These are phyloP conservation scores for Termitomyces sp. DNA, from an alignment of 768 basidiomycete species.

Conservation along the genomic window DNA sequence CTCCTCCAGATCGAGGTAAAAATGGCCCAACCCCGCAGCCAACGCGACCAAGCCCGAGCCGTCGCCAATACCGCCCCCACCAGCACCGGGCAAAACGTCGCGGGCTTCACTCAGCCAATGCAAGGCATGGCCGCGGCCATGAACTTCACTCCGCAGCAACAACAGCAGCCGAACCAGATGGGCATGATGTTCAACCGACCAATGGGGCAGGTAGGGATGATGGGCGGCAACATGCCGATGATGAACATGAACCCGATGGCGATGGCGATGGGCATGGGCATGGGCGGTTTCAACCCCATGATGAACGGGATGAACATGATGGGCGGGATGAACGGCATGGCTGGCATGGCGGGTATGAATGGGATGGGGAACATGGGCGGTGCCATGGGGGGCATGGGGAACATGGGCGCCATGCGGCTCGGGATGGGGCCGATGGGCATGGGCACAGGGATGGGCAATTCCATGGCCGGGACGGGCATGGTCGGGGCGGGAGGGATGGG, in stretches of 20 bases:
- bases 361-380: conserved; percentile 19
- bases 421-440: conserved; percentile 18
- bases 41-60: conserved; percentile 49
- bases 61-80: conserved; percentile 12
- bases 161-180: conserved; percentile 38
- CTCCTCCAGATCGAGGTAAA: conserved; percentile 71
- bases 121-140: conserved; percentile 28
- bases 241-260: conserved; percentile 46
- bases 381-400: conserved; percentile 18
- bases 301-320: conserved; percentile 28
- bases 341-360: conserved; percentile 27
- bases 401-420: conserved; percentile 4
- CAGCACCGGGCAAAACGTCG: conserved; percentile 15
- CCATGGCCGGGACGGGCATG: conserved; percentile 11
- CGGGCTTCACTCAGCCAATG: conserved; percentile 28
- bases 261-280: conserved; percentile 43
- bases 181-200: conserved; percentile 54
- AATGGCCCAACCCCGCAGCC: conserved; percentile 67
- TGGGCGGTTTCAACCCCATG: conserved; percentile 25
- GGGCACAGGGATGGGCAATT: conserved; percentile 14
- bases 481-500: conserved; percentile 13
- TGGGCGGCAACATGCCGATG: conserved; percentile 29
- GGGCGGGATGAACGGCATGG: conserved; percentile 23
- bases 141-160: conserved; percentile 25
- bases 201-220: conserved; percentile 41